phyloP scores from a whole-genome alignment of 2,329 filamentous ascomycete species.

The Colletotrichum coccodes region DNA sequence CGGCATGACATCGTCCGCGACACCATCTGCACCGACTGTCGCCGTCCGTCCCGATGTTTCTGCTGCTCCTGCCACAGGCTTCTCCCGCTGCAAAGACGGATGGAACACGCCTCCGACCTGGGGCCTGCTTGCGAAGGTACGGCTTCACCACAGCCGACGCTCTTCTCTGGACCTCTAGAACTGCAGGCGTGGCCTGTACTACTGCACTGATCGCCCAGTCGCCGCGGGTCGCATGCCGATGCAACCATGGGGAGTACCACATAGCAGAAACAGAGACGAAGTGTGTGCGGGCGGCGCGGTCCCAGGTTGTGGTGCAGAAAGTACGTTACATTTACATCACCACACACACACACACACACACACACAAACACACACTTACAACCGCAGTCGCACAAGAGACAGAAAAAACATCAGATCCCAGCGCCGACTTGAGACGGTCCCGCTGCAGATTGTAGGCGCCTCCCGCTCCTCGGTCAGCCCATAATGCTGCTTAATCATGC shows the following conservation, averaged over 20 bases:
- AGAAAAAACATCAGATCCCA: slow-evolving; percentile 11
- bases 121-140: neutral
- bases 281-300: neutral
- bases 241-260: slow-evolving; percentile 12
- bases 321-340: neutral
- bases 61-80: neutral
- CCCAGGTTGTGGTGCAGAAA: neutral
- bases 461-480: slow-evolving; percentile 31
- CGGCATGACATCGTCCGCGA: slow-evolving; percentile 4
- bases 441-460: slow-evolving; percentile 22
- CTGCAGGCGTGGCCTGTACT: neutral
- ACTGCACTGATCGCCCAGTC: slow-evolving; percentile 26
- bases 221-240: slow-evolving; percentile 23
- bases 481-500: slow-evolving; percentile 29
- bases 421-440: slow-evolving; percentile 28
- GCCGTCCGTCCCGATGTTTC: neutral
- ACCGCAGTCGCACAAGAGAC: neutral
- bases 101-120: neutral
- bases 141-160: neutral
- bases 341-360: neutral
- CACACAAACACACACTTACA: neutral
- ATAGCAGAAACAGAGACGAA: neutral
- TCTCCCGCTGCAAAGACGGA: neutral
- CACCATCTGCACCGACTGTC: neutral
- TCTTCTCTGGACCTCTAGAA: neutral